phyloP scores from a whole-genome alignment of 2,329 filamentous ascomycete genomes.

The Curvularia sp. region DNA sequence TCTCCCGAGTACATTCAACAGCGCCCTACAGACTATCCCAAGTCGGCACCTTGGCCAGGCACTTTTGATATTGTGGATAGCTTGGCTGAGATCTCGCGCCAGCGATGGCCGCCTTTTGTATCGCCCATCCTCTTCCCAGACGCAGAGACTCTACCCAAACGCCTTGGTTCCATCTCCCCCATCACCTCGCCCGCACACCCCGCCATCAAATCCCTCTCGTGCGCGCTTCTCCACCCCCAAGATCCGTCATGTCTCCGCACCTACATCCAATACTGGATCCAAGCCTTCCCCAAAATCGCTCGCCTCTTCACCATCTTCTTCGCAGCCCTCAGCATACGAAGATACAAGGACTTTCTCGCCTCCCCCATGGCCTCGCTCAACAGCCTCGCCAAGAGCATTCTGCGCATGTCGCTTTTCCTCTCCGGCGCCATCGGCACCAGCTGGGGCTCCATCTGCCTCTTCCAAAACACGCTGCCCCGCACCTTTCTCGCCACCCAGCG shows the following conservation, averaged over 20 bases:
- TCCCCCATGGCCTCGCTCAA: slow-evolving; percentile 73
- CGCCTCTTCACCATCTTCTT: slow-evolving; percentile 81
- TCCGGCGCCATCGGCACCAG: slow-evolving; percentile 84
- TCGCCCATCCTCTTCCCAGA: slow-evolving; percentile 87
- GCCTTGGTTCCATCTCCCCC: slow-evolving; percentile 73
- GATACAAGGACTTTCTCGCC: slow-evolving; percentile 71
- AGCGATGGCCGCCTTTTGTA: slow-evolving; percentile 86
- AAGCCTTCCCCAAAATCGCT: slow-evolving; percentile 78
- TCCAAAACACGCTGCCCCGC: slow-evolving; percentile 79
- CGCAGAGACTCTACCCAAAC: slow-evolving; percentile 67
- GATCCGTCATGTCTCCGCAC: slow-evolving; percentile 89
- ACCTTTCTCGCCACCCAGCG: slow-evolving; percentile 79
- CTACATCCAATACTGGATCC: slow-evolving; percentile 86
- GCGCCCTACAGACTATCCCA: slow-evolving; percentile 73
- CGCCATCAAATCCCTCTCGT: slow-evolving; percentile 82
- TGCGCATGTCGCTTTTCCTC: slow-evolving; percentile 78
- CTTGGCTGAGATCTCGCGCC: slow-evolving; percentile 78
- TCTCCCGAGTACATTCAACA: slow-evolving; percentile 81
- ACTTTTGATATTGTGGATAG: slow-evolving; percentile 80
- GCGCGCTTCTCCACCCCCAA: slow-evolving; percentile 84
- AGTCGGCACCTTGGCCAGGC: slow-evolving; percentile 74
- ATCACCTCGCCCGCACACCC: slow-evolving; percentile 87
- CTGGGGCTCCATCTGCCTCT: slow-evolving; percentile 90
- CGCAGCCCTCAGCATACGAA: slow-evolving; percentile 72
- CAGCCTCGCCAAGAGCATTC: slow-evolving; percentile 69